A percentile compares a stretch with the other conserved stretches of the same genome.
phyloP scores from a whole-genome alignment of 2,329 filamentous ascomycete species.

The Fusarium liriodendri region DNA sequence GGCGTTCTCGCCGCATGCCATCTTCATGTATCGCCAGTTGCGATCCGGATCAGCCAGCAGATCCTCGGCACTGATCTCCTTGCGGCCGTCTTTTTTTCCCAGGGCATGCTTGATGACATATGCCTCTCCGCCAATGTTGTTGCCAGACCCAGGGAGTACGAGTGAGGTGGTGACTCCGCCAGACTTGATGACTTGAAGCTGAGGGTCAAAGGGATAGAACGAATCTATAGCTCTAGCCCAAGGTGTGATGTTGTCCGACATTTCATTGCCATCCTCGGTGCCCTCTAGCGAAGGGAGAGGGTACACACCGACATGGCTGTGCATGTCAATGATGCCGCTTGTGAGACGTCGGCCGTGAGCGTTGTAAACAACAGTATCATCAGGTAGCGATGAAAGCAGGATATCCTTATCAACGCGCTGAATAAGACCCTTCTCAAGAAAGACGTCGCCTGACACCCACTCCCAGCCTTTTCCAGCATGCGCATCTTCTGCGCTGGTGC shows the following conservation, averaged over 20 bases:
- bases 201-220: slow-evolving; percentile 71
- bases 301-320: slow-evolving; percentile 72
- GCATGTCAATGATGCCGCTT: slow-evolving; percentile 77
- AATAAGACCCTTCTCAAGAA: slow-evolving; percentile 71
- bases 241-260: slow-evolving; percentile 72
- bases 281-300: slow-evolving; percentile 66
- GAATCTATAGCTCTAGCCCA: slow-evolving; percentile 76
- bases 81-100: slow-evolving; percentile 67
- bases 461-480: slow-evolving; percentile 68
- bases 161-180: slow-evolving; percentile 78
- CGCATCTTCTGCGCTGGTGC: slow-evolving; percentile 63
- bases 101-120: slow-evolving; percentile 76
- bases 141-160: slow-evolving; percentile 75
- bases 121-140: slow-evolving; percentile 79
- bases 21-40: slow-evolving; percentile 79
- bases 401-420: slow-evolving; percentile 62
- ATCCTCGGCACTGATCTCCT: slow-evolving; percentile 71
- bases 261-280: slow-evolving; percentile 71
- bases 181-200: slow-evolving; percentile 76
- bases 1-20: slow-evolving; percentile 79
- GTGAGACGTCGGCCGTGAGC: slow-evolving; percentile 72
- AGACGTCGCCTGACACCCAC: slow-evolving; percentile 71
- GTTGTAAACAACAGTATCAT: slow-evolving; percentile 64
- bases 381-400: slow-evolving; percentile 53
- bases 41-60: slow-evolving; percentile 74